Base-by-base conservation (phyloP, 2,329 filamentous ascomycete genomes). In the Tolypocladium nubicola region DNA sequence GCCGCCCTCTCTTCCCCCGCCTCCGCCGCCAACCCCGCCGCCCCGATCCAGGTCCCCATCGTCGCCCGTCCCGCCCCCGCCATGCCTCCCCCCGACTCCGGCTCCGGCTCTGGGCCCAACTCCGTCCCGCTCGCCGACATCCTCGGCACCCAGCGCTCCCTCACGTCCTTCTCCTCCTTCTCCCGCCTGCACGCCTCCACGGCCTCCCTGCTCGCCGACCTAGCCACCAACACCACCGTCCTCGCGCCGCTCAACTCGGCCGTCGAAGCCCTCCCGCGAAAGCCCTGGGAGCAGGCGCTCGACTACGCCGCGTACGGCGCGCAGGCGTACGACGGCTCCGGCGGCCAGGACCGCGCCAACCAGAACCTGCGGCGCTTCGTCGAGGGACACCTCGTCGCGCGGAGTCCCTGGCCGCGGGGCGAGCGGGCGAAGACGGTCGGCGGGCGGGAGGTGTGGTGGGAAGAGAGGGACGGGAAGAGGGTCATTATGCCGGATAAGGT, bases 221-320 rank as follows among this genome's bases (percentile, higher is more conserved):
- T 78, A 0, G 68, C 75, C 1, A 72, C 80, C 58, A 92, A 93
- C 69, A 89, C 89, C 19, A 97, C 91, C 2, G 85, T 97, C 30
- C 83, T 97, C 3, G 93, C 92, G 6, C 94, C 94, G 0, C 76
- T 89, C 56, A 97, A 99, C 76, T 84, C 82, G 21, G 90, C 86
- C 3, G 84, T 99, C 66, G 87, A 88, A 62, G 76, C 73, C 1
- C 76, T 97, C 30, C 89, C 91, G 1, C 80, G 87, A 55, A 97
- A 97, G 71, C 92, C 92, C 0, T 96, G 90, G 90, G 89, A 88
- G 65, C 77, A 92, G 61, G 83, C 88, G 0, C 73, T 79, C 55
- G 91, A 96, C 62, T 93, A 94, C 69, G 74, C 78, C 4, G 71
- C 71, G 1, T 74, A 88, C 4, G 90, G 90, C 0, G 77, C 80